phyloP scores from a whole-genome alignment of 805 yeast species.

The Candida koratica region DNA sequence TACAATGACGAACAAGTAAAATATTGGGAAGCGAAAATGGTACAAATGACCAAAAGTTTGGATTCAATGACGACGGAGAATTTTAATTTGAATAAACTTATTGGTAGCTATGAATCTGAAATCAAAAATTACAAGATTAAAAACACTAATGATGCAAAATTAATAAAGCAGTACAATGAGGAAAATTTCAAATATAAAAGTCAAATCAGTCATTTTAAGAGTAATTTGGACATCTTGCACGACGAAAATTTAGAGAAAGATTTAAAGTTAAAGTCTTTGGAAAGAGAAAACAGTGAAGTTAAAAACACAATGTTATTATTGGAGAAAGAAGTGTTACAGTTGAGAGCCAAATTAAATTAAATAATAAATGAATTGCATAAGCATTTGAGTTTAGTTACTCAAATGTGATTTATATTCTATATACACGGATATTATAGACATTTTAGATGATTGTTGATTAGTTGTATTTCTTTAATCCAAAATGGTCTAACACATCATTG shows the following conservation, averaged over 20 bases:
- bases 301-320: slow-evolving; percentile 50
- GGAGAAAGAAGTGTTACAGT: slow-evolving; percentile 55
- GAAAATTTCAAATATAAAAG: slow-evolving; percentile 56
- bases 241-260: slow-evolving; percentile 41
- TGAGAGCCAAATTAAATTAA: slow-evolving; percentile 36
- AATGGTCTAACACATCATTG: slow-evolving; percentile 54
- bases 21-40: slow-evolving; percentile 57
- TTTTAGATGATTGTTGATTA: not conserved
- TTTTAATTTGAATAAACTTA: slow-evolving; percentile 49
- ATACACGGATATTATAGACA: too few species aligned
- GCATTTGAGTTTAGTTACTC: not conserved
- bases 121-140: slow-evolving; percentile 52
- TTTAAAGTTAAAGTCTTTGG: slow-evolving; percentile 42
- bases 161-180: slow-evolving; percentile 50
- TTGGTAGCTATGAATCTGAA: slow-evolving; percentile 48
- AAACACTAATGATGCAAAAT: slow-evolving; percentile 47
- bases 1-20: slow-evolving; percentile 51
- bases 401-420: slow-evolving; percentile 8
- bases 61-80: slow-evolving; percentile 45
- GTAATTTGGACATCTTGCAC: slow-evolving; percentile 37
- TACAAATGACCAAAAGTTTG: slow-evolving; percentile 49
- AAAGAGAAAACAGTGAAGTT: slow-evolving; percentile 54
- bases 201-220: slow-evolving; percentile 41
- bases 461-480: slow-evolving; percentile 43
- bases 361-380: slow-evolving; percentile 8